These are phyloP conservation scores for Tylopilus vinaceipallidus DNA, from an alignment of 768 basidiomycete species.

Conservation along the genomic window DNA sequence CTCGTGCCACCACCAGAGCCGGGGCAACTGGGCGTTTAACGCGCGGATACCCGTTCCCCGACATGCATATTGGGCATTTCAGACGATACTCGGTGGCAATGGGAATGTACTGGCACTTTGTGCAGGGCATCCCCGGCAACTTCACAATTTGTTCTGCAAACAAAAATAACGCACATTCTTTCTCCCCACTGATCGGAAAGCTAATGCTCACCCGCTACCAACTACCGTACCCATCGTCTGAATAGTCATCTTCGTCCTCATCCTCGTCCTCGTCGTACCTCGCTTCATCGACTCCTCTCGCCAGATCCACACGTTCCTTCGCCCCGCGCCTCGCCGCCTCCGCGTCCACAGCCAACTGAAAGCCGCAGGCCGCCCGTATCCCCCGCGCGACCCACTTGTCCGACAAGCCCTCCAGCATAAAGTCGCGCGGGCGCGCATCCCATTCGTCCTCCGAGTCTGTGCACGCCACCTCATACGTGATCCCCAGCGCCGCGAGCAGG, in stretches of 20 bases:
- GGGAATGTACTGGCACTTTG: no score
- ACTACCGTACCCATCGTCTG: neutral
- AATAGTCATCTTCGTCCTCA: neutral
- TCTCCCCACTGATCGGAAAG: no score
- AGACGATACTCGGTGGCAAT: no score
- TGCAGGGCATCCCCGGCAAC: no score
- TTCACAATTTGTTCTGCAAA: no score
- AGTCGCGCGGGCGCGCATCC: neutral
- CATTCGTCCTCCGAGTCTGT: conserved; percentile 1
- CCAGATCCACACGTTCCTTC: neutral
- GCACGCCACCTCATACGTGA: conserved; percentile 12
- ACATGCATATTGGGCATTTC: no score
- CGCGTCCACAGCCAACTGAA: conserved; percentile 5
- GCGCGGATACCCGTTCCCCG: no score
- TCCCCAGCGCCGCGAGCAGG: conserved; percentile 9
- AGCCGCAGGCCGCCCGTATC: conserved; percentile 13
- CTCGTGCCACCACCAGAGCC: no score
- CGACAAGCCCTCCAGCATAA: conserved; percentile 10
- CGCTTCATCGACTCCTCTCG: neutral
- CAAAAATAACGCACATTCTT: no score
- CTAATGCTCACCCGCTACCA: no score
- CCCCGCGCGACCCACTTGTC: conserved; percentile 14
- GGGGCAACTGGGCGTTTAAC: no score
- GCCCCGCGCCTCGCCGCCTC: neutral
- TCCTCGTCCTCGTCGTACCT: neutral